Evolutionary conservation across 1,139 yeast species (phyloP), one percentile per base, ranked within the genome.

Genomic region (Sugiyamaella novakii): DNA sequence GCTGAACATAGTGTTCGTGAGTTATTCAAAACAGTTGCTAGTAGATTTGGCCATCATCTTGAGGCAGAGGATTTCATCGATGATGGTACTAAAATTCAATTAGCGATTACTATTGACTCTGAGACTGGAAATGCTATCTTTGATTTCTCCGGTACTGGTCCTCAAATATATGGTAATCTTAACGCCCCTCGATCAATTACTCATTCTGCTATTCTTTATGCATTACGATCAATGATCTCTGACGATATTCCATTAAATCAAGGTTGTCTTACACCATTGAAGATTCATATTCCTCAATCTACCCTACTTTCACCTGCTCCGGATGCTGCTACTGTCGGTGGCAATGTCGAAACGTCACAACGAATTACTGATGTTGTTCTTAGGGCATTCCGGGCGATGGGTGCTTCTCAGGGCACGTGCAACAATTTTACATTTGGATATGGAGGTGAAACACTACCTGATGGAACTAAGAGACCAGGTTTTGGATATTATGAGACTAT

Each of bases 281-380:
- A 78, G 4, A 76, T 87, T 49, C 68, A 68, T 17, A 83, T 88
- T 22, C 85, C 95, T 31, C 78, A 78, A 44, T 85, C 85, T 0
- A 79, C 87, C 1, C 74, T 87, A 5, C 75, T 87, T 21, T 74
- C 82, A 40, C 95, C 95, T 2, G 75, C 83, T 1, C 75, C 74
- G 34, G 87, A 84, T 42, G 92, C 92, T 14, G 96, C 95, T 1
- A 89, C 85, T 3, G 94, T 86, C 7, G 96, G 95, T 24, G 95
- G 95, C 5, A 87, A 87, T 63, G 94, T 86, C n/a, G 84, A 84
- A 65, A 87, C 95, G 0, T 81, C 92, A 1, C 95, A 87, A 66
- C 74, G 95, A 54, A 81, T 87, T 36, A 85, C 88, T 1, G 95
- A 87, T 66, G 89, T 84, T 2, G 77, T 87, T 52, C 72, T 87